Base-by-base conservation (phyloP, 805 yeast genomes). In the Monosporozyma unispora region DNA sequence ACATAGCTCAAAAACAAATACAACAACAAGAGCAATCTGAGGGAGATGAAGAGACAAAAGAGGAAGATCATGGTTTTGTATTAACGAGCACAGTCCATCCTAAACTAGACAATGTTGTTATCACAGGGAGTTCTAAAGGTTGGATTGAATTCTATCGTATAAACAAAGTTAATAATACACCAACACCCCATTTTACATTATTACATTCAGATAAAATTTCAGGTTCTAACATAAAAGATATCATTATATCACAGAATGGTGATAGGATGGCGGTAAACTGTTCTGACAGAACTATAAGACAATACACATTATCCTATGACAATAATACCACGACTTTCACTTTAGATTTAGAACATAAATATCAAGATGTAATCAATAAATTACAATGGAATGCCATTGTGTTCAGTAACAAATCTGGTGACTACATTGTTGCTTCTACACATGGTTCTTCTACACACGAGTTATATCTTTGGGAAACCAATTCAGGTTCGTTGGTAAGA, bases 401-500 rank as follows among this genome's bases (percentile, higher is more conserved):
- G 9, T 82, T 86, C 67, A 85, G 86, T 55, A 79, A 82, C 50
- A 81, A 79, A 55, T 78, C 80, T 6, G 83, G 81, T 1, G 97
- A 91, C 51, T 90, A 85, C 62, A 67, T 90, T n/a, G 81, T 87
- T 47, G 97, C 96, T 0, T 81, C 95, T 0, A 85, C 96, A 0
- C 81, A 79, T 63, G 96, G 95, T 11, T 82, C 90, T 4, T 68
- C 70, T 1, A 82, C 93, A 0, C 96, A 89, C 61, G 96, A 87
- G 58, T 74, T 91, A 43, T 90, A 89, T 63, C 77, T 91, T 50
- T 90, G 97, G 97, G 97, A 91, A 62, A 86, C 96, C 0, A 73
- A 79, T 7, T 76, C 84, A 74, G 97, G 96, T 0, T 80, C 95
- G n/a, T 70, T 90, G 49, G 84, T 88, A 27, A 84, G 91, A 67